Base-by-base conservation (phyloP, 1,139 yeast genomes). In the Nakaseomyces delphensis region DNA sequence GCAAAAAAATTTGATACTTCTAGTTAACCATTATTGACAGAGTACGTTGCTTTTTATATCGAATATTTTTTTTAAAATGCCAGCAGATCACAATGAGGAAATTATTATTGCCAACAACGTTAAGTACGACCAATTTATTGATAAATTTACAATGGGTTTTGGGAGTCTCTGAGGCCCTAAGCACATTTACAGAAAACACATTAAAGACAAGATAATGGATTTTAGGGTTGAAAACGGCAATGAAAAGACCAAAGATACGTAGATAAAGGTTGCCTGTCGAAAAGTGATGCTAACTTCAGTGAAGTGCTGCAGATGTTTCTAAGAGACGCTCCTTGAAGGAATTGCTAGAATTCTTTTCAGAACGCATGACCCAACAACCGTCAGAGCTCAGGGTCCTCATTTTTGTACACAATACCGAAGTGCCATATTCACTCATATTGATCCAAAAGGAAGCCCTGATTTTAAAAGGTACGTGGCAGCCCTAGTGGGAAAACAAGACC, bases 161-260 rank as follows among this genome's bases (percentile, higher is more conserved):
- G 93, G 93, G 3, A 89, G 98, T 60, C 91, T 87, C 70, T 89
- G 97, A 97, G 96, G 96, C 15, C 86, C 83, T 10, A 97, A 91
- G 58, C 82, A 83, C 54, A 78, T 89, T 31, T 87, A 76, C 66
- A 68, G 80, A 48, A 83, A 83, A 58, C 73, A 83, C 49, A 83
- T 77, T 52, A 63, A 55, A 11, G 56, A 64, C 43, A 78, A 76
- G 57, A 63, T 89, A 18, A 60, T 81, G 13, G 96, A 84, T 58
- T 71, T 79, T 42, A 79, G 76, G 57, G 97, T 89, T 10, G 98
- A 97, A 44, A 94, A 94, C 50, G 97, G 97, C 16, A 53, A 59
- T 13, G 62, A 57, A 18, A 32, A 45, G 2, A 37, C 45, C 21
- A 56, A 57, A 40, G 63, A 62, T 38, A 21, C 38, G 11, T 56